Base-by-base conservation (phyloP, 116 monocot species). In the Dioscorea cayenensis region DNA sequence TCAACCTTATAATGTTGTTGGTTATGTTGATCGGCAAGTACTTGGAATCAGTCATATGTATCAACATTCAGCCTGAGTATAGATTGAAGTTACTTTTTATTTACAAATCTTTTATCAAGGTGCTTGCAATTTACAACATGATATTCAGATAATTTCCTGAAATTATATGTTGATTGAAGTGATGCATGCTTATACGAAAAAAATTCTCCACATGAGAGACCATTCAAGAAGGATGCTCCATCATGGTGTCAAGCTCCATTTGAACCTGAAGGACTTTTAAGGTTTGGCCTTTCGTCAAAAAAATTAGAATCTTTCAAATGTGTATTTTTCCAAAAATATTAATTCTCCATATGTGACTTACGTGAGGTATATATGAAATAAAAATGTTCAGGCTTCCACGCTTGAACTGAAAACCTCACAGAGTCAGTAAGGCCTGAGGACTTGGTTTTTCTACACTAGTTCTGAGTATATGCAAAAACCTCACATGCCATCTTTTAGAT, bases 191-290 rank as follows among this genome's bases (percentile, higher is more conserved):
- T 95, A 91, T 66, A 95, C 95, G 78, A 78, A 79, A 59, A 66
- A 60, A n/a, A n/a, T 60, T 91, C 91, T 14, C 91, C 89, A 35
- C 65, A 88, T 65, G 86, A 72, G 51, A 91, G 95, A 2, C 86
- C 89, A 60, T 69, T 95, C 23, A 68, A 66, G 66, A 73, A 70
- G 65, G 84, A 95, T 83, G 91, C 95, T 81, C 95, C 91, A 49
- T 61, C 84, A 75, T 91, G 95, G 95, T 95, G 95, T 67, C 73
- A 68, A 37, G 89, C 86, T 6, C 91, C 95, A 70, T 95, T 95
- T 81, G 95, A 95, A 73, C 95, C 95, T 69, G 95, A 95, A 86
- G 95, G 95, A 72, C 82, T 91, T 36, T 65, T 95, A 43, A 95
- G 95, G 95, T 91, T 36, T 74, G 72, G 27, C 28, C 28, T 66